Conservation (phyloP, 2,329 filamentous ascomycete species). For the Graphiopsis chlorocephala region DNA sequence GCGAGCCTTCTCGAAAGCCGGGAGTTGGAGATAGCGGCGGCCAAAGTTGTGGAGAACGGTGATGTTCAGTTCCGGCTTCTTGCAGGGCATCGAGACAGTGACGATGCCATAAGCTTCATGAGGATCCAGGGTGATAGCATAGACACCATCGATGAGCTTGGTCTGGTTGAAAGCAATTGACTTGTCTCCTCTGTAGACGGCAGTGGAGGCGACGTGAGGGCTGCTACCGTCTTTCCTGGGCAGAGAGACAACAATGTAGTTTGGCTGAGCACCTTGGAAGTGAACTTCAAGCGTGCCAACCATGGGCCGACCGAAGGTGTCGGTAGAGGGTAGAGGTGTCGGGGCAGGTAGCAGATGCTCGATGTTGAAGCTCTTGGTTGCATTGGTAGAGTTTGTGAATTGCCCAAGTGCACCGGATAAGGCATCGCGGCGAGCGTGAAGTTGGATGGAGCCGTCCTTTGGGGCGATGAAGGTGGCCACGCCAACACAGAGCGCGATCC, state of each 20-base stretch:
- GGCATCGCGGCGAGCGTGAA: conserved; percentile 1
- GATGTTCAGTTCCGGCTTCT: conserved; percentile 22
- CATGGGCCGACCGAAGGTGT: conserved; percentile 15
- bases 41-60: conserved; percentile 29
- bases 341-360: conserved; percentile 28
- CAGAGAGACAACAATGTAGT: conserved; percentile 31
- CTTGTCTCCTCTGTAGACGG: neutral
- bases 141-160: conserved; percentile 32
- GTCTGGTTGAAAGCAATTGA: conserved; percentile 23
- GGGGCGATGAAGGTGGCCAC: neutral
- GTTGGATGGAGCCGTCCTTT: neutral
- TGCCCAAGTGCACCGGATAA: conserved; percentile 19
- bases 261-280: conserved; percentile 22
- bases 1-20: conserved; percentile 27
- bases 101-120: conserved; percentile 28
- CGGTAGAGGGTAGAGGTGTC: neutral
- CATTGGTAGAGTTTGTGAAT: conserved; percentile 19
- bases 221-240: conserved; percentile 13
- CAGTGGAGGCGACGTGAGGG: neutral
- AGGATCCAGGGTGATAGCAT: conserved; percentile 26
- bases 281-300: conserved; percentile 13
- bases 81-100: conserved; percentile 23
- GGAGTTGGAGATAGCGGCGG: conserved; percentile 23
- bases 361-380: conserved; percentile 24
- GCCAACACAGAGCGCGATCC: neutral